Conservation (phyloP, 371 early-diverging fungal genomes). For the Actinomortierella ambigua region DNA sequence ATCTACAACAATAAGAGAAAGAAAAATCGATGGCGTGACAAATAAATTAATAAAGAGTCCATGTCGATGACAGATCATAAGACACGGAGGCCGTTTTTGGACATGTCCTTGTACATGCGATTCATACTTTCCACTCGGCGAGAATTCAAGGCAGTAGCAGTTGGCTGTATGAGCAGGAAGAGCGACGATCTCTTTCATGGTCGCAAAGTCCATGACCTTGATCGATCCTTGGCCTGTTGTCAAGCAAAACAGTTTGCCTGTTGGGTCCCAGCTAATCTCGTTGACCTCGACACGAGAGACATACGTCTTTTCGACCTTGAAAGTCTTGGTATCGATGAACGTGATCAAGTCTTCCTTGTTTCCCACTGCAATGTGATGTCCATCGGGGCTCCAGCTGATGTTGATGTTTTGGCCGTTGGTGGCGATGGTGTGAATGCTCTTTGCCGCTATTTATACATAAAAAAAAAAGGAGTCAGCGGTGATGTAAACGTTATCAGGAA, state of each 20-base stretch:
- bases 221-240: conserved; percentile 82
- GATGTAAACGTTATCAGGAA: background rate
- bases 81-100: background rate
- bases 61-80: too few relatives aligned
- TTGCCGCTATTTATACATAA: conserved; percentile 51
- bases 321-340: conserved; percentile 71
- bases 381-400: conserved; percentile 86
- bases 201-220: conserved; percentile 69
- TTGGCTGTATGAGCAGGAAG: conserved; percentile 82
- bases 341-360: conserved; percentile 82
- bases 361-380: conserved; percentile 79
- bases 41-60: too few relatives aligned
- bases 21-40: background rate
- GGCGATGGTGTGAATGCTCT: conserved; percentile 63
- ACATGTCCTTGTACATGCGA: too few relatives aligned
- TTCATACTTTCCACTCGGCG: conserved; percentile 70
- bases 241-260: conserved; percentile 76
- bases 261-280: conserved; percentile 82
- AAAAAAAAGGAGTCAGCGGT: too few relatives aligned
- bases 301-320: conserved; percentile 23
- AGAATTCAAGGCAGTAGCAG: conserved; percentile 83
- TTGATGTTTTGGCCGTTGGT: conserved; percentile 89
- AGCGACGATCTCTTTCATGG: conserved; percentile 59
- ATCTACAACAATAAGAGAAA: conserved; percentile 41
- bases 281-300: conserved; percentile 62